Evolutionary conservation across 441 rosid genomes (phyloP), one percentile per base, ranked within the genome.

Genomic region (Macaranga tanarius): DNA sequence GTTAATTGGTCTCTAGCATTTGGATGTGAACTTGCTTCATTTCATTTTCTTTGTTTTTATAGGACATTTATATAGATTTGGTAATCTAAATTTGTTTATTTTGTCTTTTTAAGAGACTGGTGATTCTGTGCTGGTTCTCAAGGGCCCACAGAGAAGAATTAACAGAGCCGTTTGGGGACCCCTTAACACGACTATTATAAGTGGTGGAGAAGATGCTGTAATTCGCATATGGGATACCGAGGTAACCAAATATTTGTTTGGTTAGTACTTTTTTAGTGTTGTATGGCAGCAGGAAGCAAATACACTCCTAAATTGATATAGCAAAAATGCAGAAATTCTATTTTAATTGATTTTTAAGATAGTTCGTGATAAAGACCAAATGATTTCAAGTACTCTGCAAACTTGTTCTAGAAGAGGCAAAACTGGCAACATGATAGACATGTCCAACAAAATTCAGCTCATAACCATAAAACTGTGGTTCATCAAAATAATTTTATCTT

Each of bases 101-200:
- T 0, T 67, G 11, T 45, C 40, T 34, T 75, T 48, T 78, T 75
- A 84, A 95, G 99, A 92, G 84, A 62, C 50, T 61, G 84, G 76
- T 61, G 96, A 95, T 11, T 91, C 97, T 45, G 82, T 81, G 58
- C 89, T 88, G 19, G 66, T 87, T 54, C 72, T 95, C 72, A 79
- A 81, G 77, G 95, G 88, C 19, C 91, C 89, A n/a, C 90, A 89
- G 50, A 95, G 96, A 79, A 88, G 97, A 85, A 91, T 92, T 19
- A 91, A 88, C 55, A 84, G 97, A 80, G 97, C 97, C 65, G 89
- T 92, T 66, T 95, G 99, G 99, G 99, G 99, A 28, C 96, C 97
- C 0, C 75, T 95, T 56, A 90, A 95, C 83, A 77, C 65, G 73
- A 92, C 97, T 67, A 88, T 92, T 57, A 89, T 95, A 31, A 95